Percentiles rank a stretch among this genome's conserved stretches.
These are phyloP conservation scores for Penicillium dipodomyicola DNA, from an alignment of 495 filamentous ascomycete genomes.

Conservation along the genomic window DNA sequence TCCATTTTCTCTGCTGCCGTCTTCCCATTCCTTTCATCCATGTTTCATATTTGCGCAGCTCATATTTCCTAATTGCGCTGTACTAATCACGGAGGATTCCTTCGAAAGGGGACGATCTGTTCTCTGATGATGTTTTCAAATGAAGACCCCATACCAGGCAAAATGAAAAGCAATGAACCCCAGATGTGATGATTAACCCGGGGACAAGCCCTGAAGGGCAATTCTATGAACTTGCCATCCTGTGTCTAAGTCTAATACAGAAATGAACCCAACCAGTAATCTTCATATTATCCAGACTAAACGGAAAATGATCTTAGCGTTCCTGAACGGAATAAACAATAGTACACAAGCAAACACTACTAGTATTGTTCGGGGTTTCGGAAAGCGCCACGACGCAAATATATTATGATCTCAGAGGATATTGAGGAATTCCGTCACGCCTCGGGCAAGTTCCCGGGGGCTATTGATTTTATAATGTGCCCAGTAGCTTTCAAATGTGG, in stretches of 20 bases:
- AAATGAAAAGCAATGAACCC: slow-evolving; percentile 23
- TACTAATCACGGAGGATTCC: slow-evolving; percentile 22
- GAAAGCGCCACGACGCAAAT: too few relatives aligned
- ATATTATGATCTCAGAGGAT: too few relatives aligned
- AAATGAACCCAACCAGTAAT: not conserved
- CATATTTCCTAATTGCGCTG: slow-evolving; percentile 32
- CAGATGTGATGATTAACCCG: slow-evolving; percentile 23
- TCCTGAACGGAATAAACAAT: too few relatives aligned
- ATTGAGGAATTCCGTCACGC: not conserved
- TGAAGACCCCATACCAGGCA: slow-evolving; percentile 15
- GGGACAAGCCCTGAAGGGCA: slow-evolving; percentile 8
- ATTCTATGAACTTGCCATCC: slow-evolving; percentile 7
- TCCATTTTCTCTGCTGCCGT: slow-evolving; percentile 19
- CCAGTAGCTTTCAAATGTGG: not conserved
- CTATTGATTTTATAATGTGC: not conserved
- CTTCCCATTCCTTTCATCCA: slow-evolving; percentile 19
- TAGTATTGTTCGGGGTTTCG: too few relatives aligned
- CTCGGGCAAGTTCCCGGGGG: not conserved
- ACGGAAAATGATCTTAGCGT: too few relatives aligned
- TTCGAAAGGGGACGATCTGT: slow-evolving; percentile 13
- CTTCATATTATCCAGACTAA: not conserved
- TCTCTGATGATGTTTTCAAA: slow-evolving; percentile 21
- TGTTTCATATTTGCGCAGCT: slow-evolving; percentile 32
- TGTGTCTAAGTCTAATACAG: slow-evolving; percentile 9
- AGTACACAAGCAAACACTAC: not conserved